Evolutionary conservation across 2,329 filamentous ascomycete species (phyloP), one percentile per base, ranked within the genome.

Genomic region (Colletotrichum plurivorum): DNA sequence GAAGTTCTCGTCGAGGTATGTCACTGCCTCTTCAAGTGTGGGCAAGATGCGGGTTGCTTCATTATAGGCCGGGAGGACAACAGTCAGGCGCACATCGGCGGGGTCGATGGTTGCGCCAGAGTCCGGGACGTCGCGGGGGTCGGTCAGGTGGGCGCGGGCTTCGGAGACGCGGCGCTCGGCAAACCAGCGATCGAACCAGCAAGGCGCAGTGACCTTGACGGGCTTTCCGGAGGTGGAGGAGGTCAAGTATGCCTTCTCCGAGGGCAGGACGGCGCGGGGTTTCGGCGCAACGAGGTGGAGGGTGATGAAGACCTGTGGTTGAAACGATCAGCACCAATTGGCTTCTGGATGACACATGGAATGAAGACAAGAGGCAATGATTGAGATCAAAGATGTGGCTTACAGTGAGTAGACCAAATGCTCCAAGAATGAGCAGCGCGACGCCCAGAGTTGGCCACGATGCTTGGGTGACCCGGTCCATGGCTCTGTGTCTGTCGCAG

Each of bases 31-130:
- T 76, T 97, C 91, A 13, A 99, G 86, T 82, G 97, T 97, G 12
- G 91, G 92, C 13, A 90, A 86, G 54, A 99, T 87, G 36, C 96
- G 90, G 67, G 93, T 87, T 78, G 95, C 92, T 77, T 99, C 96
- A 74, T 99, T 99, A 86, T 94, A 99, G 10, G 96, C 96, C 0
- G 96, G 96, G 51, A 99, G 92, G 0, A 99, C 94, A 8, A 98
- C 90, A 62, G 93, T 96, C 84, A 99, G 90, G 78, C 92, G 93
- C n/a, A 98, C 82, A 71, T 95, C 90, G 15, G 94, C 88, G 2
- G 91, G 87, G 72, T 94, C 92, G 63, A 97, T 92, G 52, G 84
- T 81, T 18, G 67, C 67, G 73, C 89, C 86, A 16, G 85, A 79
- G 72, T 89, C 84, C 52, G 80, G 78, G 71, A 69, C 46, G 20